Base-by-base conservation (phyloP, 164 flowering plant genomes). In the Berberis vulgaris region DNA sequence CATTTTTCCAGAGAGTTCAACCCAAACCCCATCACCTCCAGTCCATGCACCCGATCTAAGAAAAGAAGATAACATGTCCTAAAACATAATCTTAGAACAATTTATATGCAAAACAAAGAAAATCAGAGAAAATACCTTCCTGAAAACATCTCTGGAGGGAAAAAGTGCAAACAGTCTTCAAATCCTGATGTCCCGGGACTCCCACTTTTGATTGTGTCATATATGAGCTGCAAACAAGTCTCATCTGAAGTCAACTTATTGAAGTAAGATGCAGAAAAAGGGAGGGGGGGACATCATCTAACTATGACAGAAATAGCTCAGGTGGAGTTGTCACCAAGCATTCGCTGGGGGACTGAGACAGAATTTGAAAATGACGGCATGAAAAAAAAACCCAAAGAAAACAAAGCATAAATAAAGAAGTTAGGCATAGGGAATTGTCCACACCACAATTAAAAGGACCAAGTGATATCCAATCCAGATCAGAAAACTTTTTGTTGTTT, bases 1-100 rank as follows among this genome's bases (percentile, higher is more conserved):
- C 99, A 95, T 89, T 85, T 91, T 95, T 44, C 99, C 96, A 47
- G 97, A 95, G n/a, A 89, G 74, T 74, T 91, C 97, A 72, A 91
- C 97, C 97, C 99, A 57, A 57, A 57, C 12, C 13, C 26, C 12
- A 80, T 84, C 83, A 63, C 97, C 99, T 59, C 97, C 97, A 71
- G 82, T 84, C 99, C 99, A 91, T 72, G 92, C 71, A 65, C 99
- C 97, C 67, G 97, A 89, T 75, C 99, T 95, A 66, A 60, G 70
- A 79, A 43, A 57, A 53, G 4, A 66, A 69, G 49, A 52, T 62
- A 62, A 60, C 5, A 26, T 26, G 26, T 26, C 26, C 26, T 26
- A 26, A 26, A 26, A 49, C 45, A 47, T n/a, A 64, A 13, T 46
- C 8, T 61, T 50, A 55, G 41, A 55, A 55, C 39, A 46, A 53